phyloP scores from a whole-genome alignment of 1,284 basidiomycete species.

The Peniophora sp. region DNA sequence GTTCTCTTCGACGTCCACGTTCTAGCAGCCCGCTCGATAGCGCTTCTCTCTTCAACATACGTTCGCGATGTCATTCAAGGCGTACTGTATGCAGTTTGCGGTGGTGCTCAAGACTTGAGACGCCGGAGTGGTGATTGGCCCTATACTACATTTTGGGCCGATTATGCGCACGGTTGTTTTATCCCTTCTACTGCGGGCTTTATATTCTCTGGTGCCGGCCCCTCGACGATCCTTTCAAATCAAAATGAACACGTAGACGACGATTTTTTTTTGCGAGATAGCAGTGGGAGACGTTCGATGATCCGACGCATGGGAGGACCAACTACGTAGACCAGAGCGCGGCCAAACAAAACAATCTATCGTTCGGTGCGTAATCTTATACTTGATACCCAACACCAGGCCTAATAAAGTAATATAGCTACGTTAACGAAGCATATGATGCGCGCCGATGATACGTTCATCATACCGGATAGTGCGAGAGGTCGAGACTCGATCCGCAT shows the following conservation, averaged over 20 bases:
- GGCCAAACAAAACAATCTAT: conserved; percentile 30
- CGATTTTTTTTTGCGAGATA: conserved; percentile 37
- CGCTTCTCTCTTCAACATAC: no score
- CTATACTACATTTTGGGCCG: no score
- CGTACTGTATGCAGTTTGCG: no score
- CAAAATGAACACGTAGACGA: conserved; percentile 28
- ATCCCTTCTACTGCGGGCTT: no score
- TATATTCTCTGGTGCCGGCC: no score
- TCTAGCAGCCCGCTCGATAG: no score
- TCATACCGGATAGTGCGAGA: conserved; percentile 24
- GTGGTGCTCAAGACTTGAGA: no score
- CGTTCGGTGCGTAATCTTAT: conserved; percentile 25
- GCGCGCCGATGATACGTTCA: conserved; percentile 35
- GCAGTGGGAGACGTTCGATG: conserved; percentile 37
- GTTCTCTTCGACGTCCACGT: no score
- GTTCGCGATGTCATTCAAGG: no score
- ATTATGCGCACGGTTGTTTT: no score
- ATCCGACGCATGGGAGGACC: conserved; percentile 50
- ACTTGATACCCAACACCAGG: not conserved
- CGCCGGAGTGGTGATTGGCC: no score
- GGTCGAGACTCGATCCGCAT: conserved; percentile 50
- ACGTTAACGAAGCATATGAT: conserved; percentile 37
- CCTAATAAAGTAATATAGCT: conserved; percentile 17
- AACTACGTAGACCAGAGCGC: conserved; percentile 39
- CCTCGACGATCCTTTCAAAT: conserved; percentile 16